Evolutionary conservation across 2,329 filamentous ascomycete genomes (phyloP).

Genomic region (Pseudogymnoascus sp.): DNA sequence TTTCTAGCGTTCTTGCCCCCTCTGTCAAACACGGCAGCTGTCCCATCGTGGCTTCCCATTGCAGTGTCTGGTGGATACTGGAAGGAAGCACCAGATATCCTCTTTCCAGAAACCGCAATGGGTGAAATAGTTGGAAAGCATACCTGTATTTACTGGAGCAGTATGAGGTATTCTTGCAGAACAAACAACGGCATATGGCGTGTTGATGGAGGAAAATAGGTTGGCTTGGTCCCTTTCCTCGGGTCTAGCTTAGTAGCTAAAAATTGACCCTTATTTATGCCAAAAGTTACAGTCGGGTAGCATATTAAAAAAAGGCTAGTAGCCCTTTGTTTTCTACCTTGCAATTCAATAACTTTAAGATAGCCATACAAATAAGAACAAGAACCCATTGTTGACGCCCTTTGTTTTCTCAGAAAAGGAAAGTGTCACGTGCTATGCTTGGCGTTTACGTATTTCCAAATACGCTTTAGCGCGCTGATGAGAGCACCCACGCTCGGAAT

Average conservation of each 20-base stretch:
- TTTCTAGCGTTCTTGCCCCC: not conserved
- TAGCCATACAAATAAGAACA: not conserved
- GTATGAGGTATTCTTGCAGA: not conserved
- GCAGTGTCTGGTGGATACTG: not conserved
- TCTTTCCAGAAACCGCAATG: not conserved
- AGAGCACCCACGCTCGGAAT: slow-evolving; percentile 6
- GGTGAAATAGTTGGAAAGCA: no score
- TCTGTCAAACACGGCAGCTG: not conserved
- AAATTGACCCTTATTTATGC: not conserved
- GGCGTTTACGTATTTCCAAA: slow-evolving; percentile 1
- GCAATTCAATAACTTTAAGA: not conserved
- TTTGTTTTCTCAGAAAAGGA: not conserved
- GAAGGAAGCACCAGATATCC: not conserved
- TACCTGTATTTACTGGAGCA: not conserved
- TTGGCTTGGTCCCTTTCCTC: not conserved
- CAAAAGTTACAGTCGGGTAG: not conserved
- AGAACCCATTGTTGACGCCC: not conserved
- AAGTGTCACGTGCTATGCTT: not conserved
- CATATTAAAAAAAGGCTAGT: not conserved
- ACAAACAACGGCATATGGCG: not conserved
- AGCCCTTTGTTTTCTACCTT: not conserved
- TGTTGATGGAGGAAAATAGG: not conserved
- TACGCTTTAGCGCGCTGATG: slow-evolving; percentile 2
- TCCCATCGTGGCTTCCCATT: not conserved
- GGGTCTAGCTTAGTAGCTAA: not conserved